Percentiles rank a stretch among this genome's conserved stretches.
phyloP scores from a whole-genome alignment of 2,329 filamentous ascomycete species.

The Leptographium lundbergii region DNA sequence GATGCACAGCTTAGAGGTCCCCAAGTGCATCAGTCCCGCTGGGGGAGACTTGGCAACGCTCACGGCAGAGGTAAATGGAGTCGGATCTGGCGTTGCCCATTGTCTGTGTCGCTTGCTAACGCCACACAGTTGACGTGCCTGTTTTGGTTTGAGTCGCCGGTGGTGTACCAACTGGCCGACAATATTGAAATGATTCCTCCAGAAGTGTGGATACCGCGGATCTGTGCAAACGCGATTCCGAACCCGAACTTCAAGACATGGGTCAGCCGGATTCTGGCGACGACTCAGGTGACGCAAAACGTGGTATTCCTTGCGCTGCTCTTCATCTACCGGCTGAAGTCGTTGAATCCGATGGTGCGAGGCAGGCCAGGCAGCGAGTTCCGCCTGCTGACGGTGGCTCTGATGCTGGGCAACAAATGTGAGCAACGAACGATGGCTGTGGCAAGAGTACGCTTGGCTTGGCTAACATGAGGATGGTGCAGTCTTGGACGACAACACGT shows the following conservation, averaged over 20 bases:
- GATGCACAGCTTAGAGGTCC: constrained; percentile 55
- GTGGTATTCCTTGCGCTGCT: constrained; percentile 81
- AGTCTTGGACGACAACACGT: constrained; percentile 96
- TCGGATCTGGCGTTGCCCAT: neutral
- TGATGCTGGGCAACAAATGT: constrained; percentile 99
- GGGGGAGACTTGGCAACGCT: constrained; percentile 72
- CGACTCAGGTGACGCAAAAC: constrained; percentile 92
- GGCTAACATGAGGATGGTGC: neutral
- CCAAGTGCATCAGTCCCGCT: constrained; percentile 59
- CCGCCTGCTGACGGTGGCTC: constrained; percentile 76
- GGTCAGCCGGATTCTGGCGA: constrained; percentile 81
- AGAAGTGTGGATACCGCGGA: constrained; percentile 29
- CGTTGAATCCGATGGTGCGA: constrained; percentile 75
- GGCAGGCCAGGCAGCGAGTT: constrained; percentile 92
- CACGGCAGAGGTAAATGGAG: constrained; percentile 55
- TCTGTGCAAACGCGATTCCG: constrained; percentile 63
- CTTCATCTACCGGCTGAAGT: constrained; percentile 89
- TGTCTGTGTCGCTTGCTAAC: neutral
- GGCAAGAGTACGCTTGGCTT: neutral
- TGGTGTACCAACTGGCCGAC: constrained; percentile 65
- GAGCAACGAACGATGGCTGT: constrained; percentile 18
- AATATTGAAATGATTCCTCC: constrained; percentile 34
- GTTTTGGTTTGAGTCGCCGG: constrained; percentile 91
- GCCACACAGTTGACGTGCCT: constrained; percentile 70
- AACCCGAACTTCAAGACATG: constrained; percentile 79